Evolutionary conservation across 805 yeast species (phyloP), one percentile per base, ranked within the genome.

Genomic region (Lachancea lanzarotensis): DNA sequence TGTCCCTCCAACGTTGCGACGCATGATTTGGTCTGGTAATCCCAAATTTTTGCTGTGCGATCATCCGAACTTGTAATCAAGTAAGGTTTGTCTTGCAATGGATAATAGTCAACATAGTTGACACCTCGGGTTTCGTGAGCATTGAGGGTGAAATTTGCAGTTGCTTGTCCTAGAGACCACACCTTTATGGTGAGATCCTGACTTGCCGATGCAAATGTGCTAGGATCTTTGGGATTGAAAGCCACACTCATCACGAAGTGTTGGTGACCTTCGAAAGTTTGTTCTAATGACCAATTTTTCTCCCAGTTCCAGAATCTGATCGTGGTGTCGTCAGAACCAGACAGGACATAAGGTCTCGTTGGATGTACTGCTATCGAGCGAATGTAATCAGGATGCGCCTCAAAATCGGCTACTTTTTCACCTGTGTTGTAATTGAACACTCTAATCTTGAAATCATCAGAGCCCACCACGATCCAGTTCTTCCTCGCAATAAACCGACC

Each of bases 241-340:
- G 93, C 89, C 43, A 93, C 79, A 44, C 88, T 80, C 96, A 93
- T 89, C 43, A 93, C 90, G 65, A 84, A 93, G 67, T 93, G 96
- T 64, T 81, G 87, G 67, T 93, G 98, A 47, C 98, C 98, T 67
- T 87, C 96, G 63, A 85, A 93, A 31, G 82, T 79, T 65, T 87
- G 97, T 64, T 87, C 93, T 53, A 84, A 69, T 55, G 79, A 79
- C 98, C 98, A 93, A 60, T 78, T 79, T 60, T 81, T 79, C 45
- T 93, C 98, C 98, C 98, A 93, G 66, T 93, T 90, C 98, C 98
- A 93, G 62, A 90, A 75, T 68, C 83, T 88, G 62, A 93, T 79
- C 35, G 95, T 78, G 73, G 85, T 79, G 65, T 93, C 98, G 68
- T 93, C 98, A 38, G 91, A 81, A 32, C 89, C 86, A 2, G 97